Conservation (phyloP, 768 basidiomycete species). For the Suillus discolor region DNA sequence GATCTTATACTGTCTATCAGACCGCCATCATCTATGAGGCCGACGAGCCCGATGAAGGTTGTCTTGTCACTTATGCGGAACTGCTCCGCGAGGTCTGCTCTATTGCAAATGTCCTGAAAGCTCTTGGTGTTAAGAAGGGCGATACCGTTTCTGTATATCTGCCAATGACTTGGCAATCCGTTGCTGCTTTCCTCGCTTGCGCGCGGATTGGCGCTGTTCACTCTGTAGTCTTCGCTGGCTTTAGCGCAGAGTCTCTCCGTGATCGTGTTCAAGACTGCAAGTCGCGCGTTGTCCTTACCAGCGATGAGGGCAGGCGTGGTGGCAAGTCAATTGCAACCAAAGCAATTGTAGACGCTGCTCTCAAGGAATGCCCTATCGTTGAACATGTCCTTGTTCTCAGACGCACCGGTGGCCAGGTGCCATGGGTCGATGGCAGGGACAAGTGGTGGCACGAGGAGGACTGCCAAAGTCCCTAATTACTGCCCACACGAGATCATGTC, state of each 20-base stretch:
- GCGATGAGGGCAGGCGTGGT: slow-evolving; percentile 92
- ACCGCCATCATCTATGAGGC: slow-evolving; percentile 98
- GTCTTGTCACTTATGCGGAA: slow-evolving; percentile 77
- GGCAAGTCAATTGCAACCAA: slow-evolving; percentile 96
- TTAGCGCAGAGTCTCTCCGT: slow-evolving; percentile 91
- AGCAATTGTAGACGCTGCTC: slow-evolving; percentile 88
- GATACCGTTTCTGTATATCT: slow-evolving; percentile 93
- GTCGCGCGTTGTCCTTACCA: slow-evolving; percentile 90
- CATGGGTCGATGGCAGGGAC: slow-evolving; percentile 84
- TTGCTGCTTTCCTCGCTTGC: slow-evolving; percentile 96
- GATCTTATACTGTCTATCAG: slow-evolving; percentile 37
- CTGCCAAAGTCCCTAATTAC: slow-evolving; percentile 79
- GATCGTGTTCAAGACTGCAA: slow-evolving; percentile 91
- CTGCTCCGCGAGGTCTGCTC: slow-evolving; percentile 88
- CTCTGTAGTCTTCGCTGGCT: slow-evolving; percentile 97
- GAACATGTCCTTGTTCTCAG: slow-evolving; percentile 90
- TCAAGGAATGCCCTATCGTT: slow-evolving; percentile 81
- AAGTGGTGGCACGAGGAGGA: slow-evolving; percentile 98
- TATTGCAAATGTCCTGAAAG: slow-evolving; percentile 90
- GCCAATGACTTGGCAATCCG: slow-evolving; percentile 95
- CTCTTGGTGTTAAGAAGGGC: slow-evolving; percentile 90
- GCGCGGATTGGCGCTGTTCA: slow-evolving; percentile 96
- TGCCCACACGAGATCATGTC: slow-evolving; percentile 88
- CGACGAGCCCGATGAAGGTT: slow-evolving; percentile 85
- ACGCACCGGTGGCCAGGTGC: slow-evolving; percentile 82